Evolutionary conservation across 2,329 filamentous ascomycete genomes (phyloP).

Genomic region (Alternaria longipes): DNA sequence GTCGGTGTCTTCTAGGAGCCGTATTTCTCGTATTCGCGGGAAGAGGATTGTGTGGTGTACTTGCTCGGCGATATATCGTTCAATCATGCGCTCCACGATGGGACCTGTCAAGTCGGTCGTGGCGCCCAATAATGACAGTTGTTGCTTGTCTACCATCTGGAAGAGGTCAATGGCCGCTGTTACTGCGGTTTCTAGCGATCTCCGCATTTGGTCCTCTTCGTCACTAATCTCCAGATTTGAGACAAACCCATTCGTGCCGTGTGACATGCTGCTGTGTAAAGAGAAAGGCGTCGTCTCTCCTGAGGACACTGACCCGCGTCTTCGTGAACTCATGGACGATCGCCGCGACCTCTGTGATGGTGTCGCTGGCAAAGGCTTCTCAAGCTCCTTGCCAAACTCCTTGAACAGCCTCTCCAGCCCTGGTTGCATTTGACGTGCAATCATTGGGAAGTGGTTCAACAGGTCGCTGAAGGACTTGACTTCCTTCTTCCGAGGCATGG

Average conservation of each 20-base stretch:
- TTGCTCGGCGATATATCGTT: slow-evolving; percentile 92
- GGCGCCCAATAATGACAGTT: slow-evolving; percentile 87
- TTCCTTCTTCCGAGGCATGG: slow-evolving; percentile 79
- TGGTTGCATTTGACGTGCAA: slow-evolving; percentile 93
- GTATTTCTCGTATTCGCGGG: slow-evolving; percentile 79
- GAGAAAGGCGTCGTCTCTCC: slow-evolving; percentile 48
- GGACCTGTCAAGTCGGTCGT: slow-evolving; percentile 94
- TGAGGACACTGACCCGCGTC: slow-evolving; percentile 49
- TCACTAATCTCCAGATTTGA: slow-evolving; percentile 75
- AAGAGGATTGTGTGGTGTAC: slow-evolving; percentile 87
- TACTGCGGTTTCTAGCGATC: slow-evolving; percentile 88
- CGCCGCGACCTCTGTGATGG: slow-evolving; percentile 57
- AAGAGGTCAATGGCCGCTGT: slow-evolving; percentile 95
- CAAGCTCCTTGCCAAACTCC: slow-evolving; percentile 86
- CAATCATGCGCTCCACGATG: slow-evolving; percentile 90
- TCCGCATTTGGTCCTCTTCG: slow-evolving; percentile 89
- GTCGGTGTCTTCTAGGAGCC: slow-evolving; percentile 83
- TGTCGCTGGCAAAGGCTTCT: slow-evolving; percentile 82
- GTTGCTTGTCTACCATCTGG: slow-evolving; percentile 93
- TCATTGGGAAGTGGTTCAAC: slow-evolving; percentile 91
- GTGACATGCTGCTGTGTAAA: slow-evolving; percentile 50
- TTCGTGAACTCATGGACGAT: slow-evolving; percentile 46
- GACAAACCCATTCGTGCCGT: slow-evolving; percentile 49
- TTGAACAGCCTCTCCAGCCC: slow-evolving; percentile 89
- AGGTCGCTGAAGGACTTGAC: slow-evolving; percentile 91